These are phyloP conservation scores for Amanita phalloides DNA, from an alignment of 768 basidiomycete genomes.

Conservation along the genomic window DNA sequence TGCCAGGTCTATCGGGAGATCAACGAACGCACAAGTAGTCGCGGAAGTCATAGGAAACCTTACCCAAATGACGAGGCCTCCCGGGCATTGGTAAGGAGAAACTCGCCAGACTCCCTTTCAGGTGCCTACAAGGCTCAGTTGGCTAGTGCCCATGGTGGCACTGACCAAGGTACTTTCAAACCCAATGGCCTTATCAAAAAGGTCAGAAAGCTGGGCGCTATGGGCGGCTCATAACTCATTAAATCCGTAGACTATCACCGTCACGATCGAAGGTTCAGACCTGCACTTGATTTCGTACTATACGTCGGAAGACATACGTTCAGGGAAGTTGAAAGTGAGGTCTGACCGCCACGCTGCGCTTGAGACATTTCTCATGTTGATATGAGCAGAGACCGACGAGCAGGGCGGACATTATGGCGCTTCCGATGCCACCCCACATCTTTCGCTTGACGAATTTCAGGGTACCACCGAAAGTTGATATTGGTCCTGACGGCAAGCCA, in stretches of 20 bases:
- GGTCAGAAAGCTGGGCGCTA: conserved; percentile 21
- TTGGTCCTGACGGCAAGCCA: conserved; percentile 57
- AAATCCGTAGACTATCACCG: conserved; percentile 64
- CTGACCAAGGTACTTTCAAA: conserved; percentile 54
- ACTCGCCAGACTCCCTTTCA: conserved; percentile 28
- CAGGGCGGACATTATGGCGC: conserved; percentile 58
- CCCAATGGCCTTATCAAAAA: conserved; percentile 75
- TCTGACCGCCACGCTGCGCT: neutral
- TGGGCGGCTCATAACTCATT: conserved; percentile 1
- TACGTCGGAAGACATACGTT: conserved; percentile 65
- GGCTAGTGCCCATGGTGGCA: conserved; percentile 18
- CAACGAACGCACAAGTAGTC: conserved; percentile 52
- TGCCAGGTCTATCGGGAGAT: conserved; percentile 74
- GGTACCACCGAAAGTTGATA: conserved; percentile 71
- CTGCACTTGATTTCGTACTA: conserved; percentile 83
- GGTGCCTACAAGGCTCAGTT: conserved; percentile 22
- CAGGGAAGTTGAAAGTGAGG: conserved; percentile 48
- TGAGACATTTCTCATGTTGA: conserved; percentile 4
- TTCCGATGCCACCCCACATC: conserved; percentile 68
- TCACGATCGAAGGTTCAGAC: conserved; percentile 68
- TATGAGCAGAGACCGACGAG: conserved; percentile 47
- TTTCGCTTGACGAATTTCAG: conserved; percentile 77
- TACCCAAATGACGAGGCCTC: conserved; percentile 40
- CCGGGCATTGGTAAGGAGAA: conserved; percentile 24
- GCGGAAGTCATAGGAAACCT: conserved; percentile 37